These are phyloP conservation scores for Trichoderma cornu-damae DNA, from an alignment of 2,329 filamentous ascomycete genomes.

Conservation along the genomic window DNA sequence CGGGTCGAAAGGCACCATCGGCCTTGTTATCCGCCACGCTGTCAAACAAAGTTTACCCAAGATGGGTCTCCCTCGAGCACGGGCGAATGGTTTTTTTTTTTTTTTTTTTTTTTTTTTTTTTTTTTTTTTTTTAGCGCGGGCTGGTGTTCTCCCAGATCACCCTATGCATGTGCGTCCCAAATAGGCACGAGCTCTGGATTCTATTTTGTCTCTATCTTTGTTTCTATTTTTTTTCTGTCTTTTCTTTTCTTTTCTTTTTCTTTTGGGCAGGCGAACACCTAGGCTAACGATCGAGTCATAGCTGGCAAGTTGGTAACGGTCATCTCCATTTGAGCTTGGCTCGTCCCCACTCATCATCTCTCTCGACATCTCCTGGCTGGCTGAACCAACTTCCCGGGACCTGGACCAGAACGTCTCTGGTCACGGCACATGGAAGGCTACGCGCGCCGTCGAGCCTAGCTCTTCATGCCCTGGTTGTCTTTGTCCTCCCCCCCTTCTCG, in stretches of 20 bases:
- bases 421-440: neutral
- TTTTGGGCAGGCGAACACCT: too few species aligned
- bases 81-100: neutral
- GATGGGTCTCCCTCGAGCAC: neutral
- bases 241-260: too few species aligned
- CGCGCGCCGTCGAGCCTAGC: neutral
- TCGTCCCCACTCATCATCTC: slow-evolving; percentile 1
- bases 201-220: too few species aligned
- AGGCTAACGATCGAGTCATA: too few species aligned
- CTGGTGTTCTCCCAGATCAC: neutral
- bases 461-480: neutral
- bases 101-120: too few species aligned
- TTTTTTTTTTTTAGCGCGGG: neutral
- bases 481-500: neutral
- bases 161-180: neutral
- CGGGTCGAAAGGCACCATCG: slow-evolving; percentile 1
- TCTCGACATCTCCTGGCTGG: neutral
- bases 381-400: slow-evolving; percentile 23
- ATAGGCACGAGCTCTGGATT: too few species aligned
- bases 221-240: neutral
- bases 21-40: slow-evolving; percentile 12
- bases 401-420: slow-evolving; percentile 5
- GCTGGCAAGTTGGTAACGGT: too few species aligned
- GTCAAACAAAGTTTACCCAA: neutral
- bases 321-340: neutral